phyloP scores from a whole-genome alignment of 2,329 filamentous ascomycete genomes.

The Xylariaceae sp. region DNA sequence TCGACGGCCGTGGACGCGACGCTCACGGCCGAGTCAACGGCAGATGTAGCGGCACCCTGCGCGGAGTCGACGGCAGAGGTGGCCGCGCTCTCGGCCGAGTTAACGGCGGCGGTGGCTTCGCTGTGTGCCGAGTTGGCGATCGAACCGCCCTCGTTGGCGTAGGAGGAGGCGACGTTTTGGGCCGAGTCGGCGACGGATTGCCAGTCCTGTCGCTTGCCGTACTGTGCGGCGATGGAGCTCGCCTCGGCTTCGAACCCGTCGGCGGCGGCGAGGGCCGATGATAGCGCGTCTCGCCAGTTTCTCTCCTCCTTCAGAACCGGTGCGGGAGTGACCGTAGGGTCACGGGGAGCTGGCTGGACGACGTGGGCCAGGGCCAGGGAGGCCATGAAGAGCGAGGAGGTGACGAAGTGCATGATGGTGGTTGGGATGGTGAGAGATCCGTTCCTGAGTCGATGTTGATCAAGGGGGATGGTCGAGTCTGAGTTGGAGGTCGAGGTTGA shows the following conservation, averaged over 20 bases:
- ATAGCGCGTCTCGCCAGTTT: conserved; percentile 15
- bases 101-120: no score
- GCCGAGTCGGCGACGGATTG: conserved; percentile 23
- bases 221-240: conserved; percentile 7
- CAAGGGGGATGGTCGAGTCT: no score
- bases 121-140: conserved; percentile 8
- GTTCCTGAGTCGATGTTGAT: background rate
- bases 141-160: background rate
- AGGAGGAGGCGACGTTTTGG: conserved; percentile 20
- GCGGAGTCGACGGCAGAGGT: conserved; percentile 14
- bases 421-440: background rate
- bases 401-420: conserved; percentile 24
- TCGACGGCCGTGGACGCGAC: conserved; percentile 12
- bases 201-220: conserved; percentile 17
- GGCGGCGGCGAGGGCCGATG: conserved; percentile 20
- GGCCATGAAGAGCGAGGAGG: conserved; percentile 22
- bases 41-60: conserved; percentile 8
- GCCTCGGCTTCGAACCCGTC: conserved; percentile 12
- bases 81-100: conserved; percentile 12
- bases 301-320: conserved; percentile 20
- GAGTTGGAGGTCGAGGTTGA: no score
- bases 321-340: conserved; percentile 28
- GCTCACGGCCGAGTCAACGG: conserved; percentile 16
- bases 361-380: conserved; percentile 23
- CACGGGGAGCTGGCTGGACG: conserved; percentile 15